Base-by-base conservation (phyloP, 805 yeast species). In the Saturnispora bothae region DNA sequence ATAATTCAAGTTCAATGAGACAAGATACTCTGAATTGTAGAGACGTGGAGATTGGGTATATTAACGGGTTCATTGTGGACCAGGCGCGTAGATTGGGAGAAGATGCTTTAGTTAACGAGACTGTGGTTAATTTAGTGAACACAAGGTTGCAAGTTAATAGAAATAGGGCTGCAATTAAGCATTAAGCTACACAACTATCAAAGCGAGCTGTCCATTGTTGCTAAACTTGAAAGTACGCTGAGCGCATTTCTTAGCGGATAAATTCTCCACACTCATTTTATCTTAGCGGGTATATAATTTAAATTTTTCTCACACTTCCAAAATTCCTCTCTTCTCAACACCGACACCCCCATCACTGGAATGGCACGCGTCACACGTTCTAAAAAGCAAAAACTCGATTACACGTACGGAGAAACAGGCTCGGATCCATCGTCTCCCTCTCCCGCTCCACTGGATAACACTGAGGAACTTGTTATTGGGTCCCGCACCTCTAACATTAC, bases 1-100 rank as follows among this genome's bases (percentile, higher is more conserved):
- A 66, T 29, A 89, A 86, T 52, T 66, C 73, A 33, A 69, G 82
- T 7, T 75, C 83, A 13, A 81, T 80, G 88, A 62, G 82, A 34
- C 75, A 73, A 41, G 97, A 89, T 49, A 60, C 75, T 14, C 50
- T 64, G 33, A 53, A 59, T 45, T 59, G 70, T 42, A 68, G 72
- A 47, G 68, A 65, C 13, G 83, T 92, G 0, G 98, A 89, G 53
- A 72, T 89, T 16, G 82, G 78, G 43, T 81, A 71, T 53, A 78
- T 89, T 42, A 92, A 88, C 53, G 96, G 96, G 1, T 84, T 76
- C 51, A 66, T 88, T 10, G 78, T 71, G 1, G 53, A 51, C 5
- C 58, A 76, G 37, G 94, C 83, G 1, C 48, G 56, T 22, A 59
- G 62, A 41, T 57, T 66, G 33, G 63, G 66, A 1, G 33, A 64